Conservation (phyloP, 2,329 filamentous ascomycete species). For the Aspergillus brasiliensis region DNA sequence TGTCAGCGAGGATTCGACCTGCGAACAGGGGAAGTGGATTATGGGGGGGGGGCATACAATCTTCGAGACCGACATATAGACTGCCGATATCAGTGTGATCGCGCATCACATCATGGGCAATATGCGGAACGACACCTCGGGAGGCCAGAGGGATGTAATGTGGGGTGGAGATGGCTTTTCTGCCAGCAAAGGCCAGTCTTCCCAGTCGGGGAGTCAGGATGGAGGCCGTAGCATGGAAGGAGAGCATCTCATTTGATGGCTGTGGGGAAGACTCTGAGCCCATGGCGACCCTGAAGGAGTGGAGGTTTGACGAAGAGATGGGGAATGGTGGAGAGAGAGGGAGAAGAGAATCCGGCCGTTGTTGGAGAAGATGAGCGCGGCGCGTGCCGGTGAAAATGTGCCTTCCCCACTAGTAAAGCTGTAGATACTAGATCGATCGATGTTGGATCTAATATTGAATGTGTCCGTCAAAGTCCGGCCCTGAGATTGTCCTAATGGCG, state of each 20-base stretch:
- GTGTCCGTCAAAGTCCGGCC: too few relatives aligned
- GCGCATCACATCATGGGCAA: conserved; percentile 79
- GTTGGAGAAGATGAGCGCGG: background rate
- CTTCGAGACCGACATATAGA: conserved; percentile 82
- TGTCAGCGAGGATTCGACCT: conserved; percentile 28
- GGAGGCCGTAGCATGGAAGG: conserved; percentile 38
- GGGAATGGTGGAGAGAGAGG: conserved; percentile 7
- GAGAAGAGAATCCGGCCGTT: background rate
- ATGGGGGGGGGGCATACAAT: conserved; percentile 66
- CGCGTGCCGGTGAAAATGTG: conserved; percentile 6
- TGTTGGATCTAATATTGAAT: background rate
- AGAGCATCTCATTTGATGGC: conserved; percentile 37
- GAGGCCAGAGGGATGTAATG: conserved; percentile 80
- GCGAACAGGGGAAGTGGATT: background rate
- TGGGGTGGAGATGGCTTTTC: conserved; percentile 75
- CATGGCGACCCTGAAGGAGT: conserved; percentile 26
- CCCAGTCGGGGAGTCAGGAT: conserved; percentile 65
- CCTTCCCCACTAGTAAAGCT: conserved; percentile 8
- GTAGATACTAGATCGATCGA: background rate
- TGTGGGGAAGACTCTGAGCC: conserved; percentile 25
- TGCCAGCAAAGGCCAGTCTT: conserved; percentile 62
- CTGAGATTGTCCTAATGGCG: background rate
- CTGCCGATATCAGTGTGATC: conserved; percentile 67
- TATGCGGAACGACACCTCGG: conserved; percentile 80
- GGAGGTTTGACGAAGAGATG: background rate